phyloP scores from a whole-genome alignment of 306 rosid genomes.

The Quercus parvula region DNA sequence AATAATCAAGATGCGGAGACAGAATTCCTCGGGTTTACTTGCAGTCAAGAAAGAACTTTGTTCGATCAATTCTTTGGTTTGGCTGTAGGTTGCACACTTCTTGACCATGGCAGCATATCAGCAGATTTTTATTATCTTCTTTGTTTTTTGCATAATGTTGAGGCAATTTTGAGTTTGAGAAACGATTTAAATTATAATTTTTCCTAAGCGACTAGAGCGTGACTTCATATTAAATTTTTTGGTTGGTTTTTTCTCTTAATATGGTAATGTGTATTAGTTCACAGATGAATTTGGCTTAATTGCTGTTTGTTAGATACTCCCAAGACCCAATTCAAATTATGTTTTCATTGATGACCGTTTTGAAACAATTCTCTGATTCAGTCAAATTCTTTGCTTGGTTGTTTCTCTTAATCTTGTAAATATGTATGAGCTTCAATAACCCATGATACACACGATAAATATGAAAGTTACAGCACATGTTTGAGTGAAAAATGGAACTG shows the following conservation, averaged over 20 bases:
- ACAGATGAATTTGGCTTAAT: no score
- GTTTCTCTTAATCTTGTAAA: background rate
- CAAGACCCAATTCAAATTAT: no score
- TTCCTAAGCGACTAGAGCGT: no score
- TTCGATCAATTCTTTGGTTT: background rate
- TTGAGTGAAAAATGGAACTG: slow-evolving; percentile 58
- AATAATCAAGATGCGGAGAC: background rate
- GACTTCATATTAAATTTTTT: no score
- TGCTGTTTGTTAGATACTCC: no score
- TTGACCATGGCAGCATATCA: no score
- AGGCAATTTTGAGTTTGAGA: background rate
- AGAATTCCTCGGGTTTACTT: background rate
- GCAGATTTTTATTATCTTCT: background rate
- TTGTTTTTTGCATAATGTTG: background rate
- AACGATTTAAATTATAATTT: background rate
- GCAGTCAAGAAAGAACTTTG: background rate
- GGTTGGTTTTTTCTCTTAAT: no score
- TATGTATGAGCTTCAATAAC: slow-evolving; percentile 30
- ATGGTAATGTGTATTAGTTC: no score
- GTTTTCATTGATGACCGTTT: no score
- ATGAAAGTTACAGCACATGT: slow-evolving; percentile 42
- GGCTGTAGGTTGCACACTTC: background rate
- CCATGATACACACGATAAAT: slow-evolving; percentile 41
- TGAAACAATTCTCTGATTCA: no score
- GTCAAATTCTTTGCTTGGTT: no score